Percentiles rank a stretch among this genome's conserved stretches.
Evolutionary conservation across 305 asterid species (phyloP).

Genomic region (Euphrasia arctica): DNA sequence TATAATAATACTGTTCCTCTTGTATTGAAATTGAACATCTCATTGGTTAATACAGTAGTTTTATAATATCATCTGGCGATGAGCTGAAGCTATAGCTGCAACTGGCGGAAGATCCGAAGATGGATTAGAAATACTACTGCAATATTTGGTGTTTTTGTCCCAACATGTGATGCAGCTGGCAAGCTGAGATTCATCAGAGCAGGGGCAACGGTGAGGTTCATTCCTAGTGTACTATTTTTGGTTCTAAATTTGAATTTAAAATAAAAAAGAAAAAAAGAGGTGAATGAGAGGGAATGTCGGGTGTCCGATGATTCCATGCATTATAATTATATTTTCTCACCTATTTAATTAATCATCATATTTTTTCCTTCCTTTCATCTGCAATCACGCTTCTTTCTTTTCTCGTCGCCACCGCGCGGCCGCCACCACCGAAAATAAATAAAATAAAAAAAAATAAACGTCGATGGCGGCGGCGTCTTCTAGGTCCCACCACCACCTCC

Average conservation of each 20-base stretch:
- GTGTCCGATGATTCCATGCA: conserved; percentile 1
- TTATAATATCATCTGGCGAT: conserved; percentile 10
- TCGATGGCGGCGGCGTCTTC: conserved; percentile 35
- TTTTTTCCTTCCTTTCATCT: conserved; percentile 10
- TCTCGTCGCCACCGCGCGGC: conserved; percentile 1
- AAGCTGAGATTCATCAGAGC: no score
- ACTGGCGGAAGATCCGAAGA: conserved; percentile 10
- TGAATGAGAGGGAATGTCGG: conserved; percentile 31
- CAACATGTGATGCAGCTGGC: no score
- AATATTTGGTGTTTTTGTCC: no score
- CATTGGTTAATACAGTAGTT: conserved; percentile 23
- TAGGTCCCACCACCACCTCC: not conserved
- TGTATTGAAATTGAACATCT: conserved; percentile 34
- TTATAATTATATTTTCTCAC: conserved; percentile 30
- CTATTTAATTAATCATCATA: conserved; percentile 8
- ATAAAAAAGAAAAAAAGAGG: not conserved
- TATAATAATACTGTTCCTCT: conserved; percentile 16
- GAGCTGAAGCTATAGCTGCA: conserved; percentile 6
- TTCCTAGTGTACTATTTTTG: no score
- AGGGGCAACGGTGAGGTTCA: no score
- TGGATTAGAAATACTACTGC: not conserved
- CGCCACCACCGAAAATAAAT: not conserved
- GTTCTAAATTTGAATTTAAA: no score
- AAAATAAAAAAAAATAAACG: conserved; percentile 8
- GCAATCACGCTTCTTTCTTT: no score